These are phyloP conservation scores for Periconia macrospinosa DNA, from an alignment of 2,329 filamentous ascomycete genomes.

Conservation along the genomic window DNA sequence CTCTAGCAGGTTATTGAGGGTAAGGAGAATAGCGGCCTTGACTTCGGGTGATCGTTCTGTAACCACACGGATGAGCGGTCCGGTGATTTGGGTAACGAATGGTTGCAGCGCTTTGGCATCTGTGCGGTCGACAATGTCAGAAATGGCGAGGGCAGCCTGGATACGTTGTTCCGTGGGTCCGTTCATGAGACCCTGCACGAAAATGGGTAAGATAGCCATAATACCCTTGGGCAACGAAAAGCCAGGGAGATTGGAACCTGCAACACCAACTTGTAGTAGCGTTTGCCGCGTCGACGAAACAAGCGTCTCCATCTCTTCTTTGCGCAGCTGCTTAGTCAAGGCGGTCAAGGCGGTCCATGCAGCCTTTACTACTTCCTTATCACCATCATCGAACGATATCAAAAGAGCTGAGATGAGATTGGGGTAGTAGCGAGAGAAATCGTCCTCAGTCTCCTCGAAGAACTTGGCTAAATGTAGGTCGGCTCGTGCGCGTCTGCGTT, in stretches of 20 bases:
- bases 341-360: slow-evolving; percentile 85
- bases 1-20: slow-evolving; percentile 90
- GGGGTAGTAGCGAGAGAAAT: slow-evolving; percentile 95
- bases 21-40: slow-evolving; percentile 90
- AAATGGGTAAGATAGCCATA: slow-evolving; percentile 93
- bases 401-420: slow-evolving; percentile 90
- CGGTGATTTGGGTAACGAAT: slow-evolving; percentile 96
- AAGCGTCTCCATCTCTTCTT: slow-evolving; percentile 97
- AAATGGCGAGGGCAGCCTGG: slow-evolving; percentile 88
- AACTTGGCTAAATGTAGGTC: slow-evolving; percentile 82
- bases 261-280: slow-evolving; percentile 83
- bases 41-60: slow-evolving; percentile 95
- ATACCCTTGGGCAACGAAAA: slow-evolving; percentile 95
- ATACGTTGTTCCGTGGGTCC: slow-evolving; percentile 90
- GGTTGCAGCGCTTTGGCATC: slow-evolving; percentile 85
- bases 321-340: slow-evolving; percentile 85
- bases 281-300: slow-evolving; percentile 84
- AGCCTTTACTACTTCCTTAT: slow-evolving; percentile 81
- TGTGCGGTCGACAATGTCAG: slow-evolving; percentile 92
- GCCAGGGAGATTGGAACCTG: slow-evolving; percentile 81
- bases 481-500: slow-evolving; percentile 76
- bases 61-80: slow-evolving; percentile 94
- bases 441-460: slow-evolving; percentile 76
- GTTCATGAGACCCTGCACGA: slow-evolving; percentile 97
- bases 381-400: slow-evolving; percentile 87